These are phyloP conservation scores for Neurospora discreta DNA, from an alignment of 495 filamentous ascomycete species.

Conservation along the genomic window DNA sequence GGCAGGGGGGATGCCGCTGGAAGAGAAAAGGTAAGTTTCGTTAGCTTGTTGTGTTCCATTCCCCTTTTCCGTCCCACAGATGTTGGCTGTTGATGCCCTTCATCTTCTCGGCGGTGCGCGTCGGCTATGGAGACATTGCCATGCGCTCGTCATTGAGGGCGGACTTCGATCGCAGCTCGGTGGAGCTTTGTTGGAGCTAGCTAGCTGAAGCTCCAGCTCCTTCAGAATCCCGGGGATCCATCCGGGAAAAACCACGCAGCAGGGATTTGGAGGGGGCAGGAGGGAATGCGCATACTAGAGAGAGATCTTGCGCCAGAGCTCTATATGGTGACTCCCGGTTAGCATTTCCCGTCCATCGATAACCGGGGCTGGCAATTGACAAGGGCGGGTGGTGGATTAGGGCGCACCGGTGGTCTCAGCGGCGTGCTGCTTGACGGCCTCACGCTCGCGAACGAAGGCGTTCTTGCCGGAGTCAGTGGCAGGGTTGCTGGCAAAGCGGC, in stretches of 20 bases:
- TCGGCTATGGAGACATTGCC: background rate
- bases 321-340: conserved; percentile 33
- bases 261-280: background rate
- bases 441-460: conserved; percentile 76
- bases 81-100: background rate
- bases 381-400: background rate
- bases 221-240: background rate
- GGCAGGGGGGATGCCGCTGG: conserved; percentile 56
- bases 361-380: background rate
- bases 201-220: background rate
- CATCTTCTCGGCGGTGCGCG: background rate
- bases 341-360: conserved; percentile 2
- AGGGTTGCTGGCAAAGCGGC: conserved; percentile 53
- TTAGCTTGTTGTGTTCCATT: conserved; percentile 4
- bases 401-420: conserved; percentile 62
- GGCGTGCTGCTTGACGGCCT: conserved; percentile 77
- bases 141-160: background rate
- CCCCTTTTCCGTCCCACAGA: background rate
- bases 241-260: conserved; percentile 20
- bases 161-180: background rate
- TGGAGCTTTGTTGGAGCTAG: background rate
- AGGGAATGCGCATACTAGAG: conserved; percentile 57
- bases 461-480: conserved; percentile 56
- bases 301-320: conserved; percentile 87
- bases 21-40: conserved; percentile 7